phyloP scores from a whole-genome alignment of 176 grass and related monocot species.

The Triticum aestivum region IWGSC_CS_RefSeq_v2.1 NC_057794.1:388646337-388646836 shows the following conservation, averaged over 20 bases:
- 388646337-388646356: not conserved
- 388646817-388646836: constrained; percentile 69
- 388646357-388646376: not conserved
- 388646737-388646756: constrained; percentile 64
- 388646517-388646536: constrained; percentile 76
- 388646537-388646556: constrained; percentile 63
- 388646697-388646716: not conserved
- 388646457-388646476: constrained; percentile 27
- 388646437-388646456: constrained; percentile 27
- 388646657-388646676: not conserved
- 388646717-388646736: constrained; percentile 53
- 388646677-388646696: not conserved
- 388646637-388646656: constrained; percentile 47
- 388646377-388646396: constrained; percentile 48
- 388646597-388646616: constrained; percentile 69
- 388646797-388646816: constrained; percentile 98
- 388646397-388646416: constrained; percentile 64
- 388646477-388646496: constrained; percentile 53
- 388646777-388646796: constrained; percentile 93
- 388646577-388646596: constrained; percentile 69
- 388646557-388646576: constrained; percentile 76
- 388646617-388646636: constrained; percentile 65
- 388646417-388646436: constrained; percentile 74
- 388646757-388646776: constrained; percentile 77
- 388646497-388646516: constrained; percentile 62